Percentiles rank a stretch among this genome's conserved stretches.
Conservation (phyloP, 306 rosid genomes). For the Herpetospermum pedunculosum region DNA sequence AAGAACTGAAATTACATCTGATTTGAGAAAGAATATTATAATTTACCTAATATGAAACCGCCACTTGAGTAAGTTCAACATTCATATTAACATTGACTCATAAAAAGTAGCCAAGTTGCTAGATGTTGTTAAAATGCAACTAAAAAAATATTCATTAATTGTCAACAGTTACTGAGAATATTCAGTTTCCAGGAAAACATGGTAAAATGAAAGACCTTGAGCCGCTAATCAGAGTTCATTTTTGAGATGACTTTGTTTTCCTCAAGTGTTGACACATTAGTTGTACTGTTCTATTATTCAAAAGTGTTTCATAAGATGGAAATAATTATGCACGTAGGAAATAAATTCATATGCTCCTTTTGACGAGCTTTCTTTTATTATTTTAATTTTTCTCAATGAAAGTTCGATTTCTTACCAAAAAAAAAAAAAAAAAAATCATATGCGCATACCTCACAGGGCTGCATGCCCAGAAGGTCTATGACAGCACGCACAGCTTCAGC, state of each 20-base stretch:
- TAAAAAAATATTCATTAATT: background rate
- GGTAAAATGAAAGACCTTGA: background rate
- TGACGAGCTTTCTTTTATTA: too few relatives aligned
- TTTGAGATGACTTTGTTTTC: background rate
- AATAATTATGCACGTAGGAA: background rate
- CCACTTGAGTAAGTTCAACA: background rate
- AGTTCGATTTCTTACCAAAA: too few relatives aligned
- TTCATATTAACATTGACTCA: background rate
- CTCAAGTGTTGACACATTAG: background rate
- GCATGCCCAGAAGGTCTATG: constrained; percentile 88
- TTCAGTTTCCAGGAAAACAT: background rate
- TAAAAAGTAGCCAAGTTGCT: background rate
- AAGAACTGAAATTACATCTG: background rate
- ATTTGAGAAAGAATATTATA: background rate
- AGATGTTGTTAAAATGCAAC: background rate
- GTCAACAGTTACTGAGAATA: background rate
- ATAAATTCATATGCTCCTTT: background rate
- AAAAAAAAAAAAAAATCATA: background rate
- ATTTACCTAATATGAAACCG: background rate
- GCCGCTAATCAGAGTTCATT: background rate
- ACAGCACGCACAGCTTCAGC: constrained; percentile 83
- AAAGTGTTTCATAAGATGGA: background rate
- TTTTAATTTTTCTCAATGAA: too few relatives aligned
- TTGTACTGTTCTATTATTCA: background rate
- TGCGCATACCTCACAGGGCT: constrained; percentile 86